Evolutionary conservation across 129 eudicot species (phyloP), one percentile per base, ranked within the genome.

Genomic region (Sambucus nigra): DNA sequence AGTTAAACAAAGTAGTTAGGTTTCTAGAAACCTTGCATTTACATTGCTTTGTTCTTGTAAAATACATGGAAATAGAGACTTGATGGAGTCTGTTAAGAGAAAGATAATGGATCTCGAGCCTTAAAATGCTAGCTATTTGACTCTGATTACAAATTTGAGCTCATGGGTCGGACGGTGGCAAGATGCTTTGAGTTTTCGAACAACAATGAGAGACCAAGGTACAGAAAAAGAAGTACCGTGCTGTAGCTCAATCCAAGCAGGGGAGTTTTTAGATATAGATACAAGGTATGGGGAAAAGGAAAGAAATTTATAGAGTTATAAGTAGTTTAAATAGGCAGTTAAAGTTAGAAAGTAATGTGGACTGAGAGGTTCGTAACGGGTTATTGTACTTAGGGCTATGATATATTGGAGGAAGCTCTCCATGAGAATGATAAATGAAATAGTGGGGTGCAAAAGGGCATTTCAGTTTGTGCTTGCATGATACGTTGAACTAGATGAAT

Each of bases 161-260:
- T 70, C 82, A 22, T 74, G 79, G 4, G 63, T 75, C 5, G 91
- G 84, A 48, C 57, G 70, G 46, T 70, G 81, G 85, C 48, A 74
- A 74, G 81, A 82, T 65, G 73, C 72, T 57, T 57, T 71, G 69
- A 66, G 31, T 25, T 68, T 82, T 57, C 69, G 91, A 32, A 46
- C 57, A 51, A 76, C 64, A 23, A 68, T 73, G 77, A 70, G 72
- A 64, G 27, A 57, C 7, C 47, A 68, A 58, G 76, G 76, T 20
- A 41, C 59, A 0, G 82, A 64, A 51, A 82, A n/a, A n/a, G n/a
- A 77, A 55, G 67, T 74, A 17, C 82, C 82, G 4, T 82, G 91
- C 33, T 82, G 91, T 71, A 82, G 85, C 65, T 71, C 75, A 33
- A 82, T 82, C 16, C 79, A 82, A 57, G 62, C 74, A 55, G 85